These are phyloP conservation scores for Penicillium coprophilum DNA, from an alignment of 495 filamentous ascomycete species.

Conservation along the genomic window DNA sequence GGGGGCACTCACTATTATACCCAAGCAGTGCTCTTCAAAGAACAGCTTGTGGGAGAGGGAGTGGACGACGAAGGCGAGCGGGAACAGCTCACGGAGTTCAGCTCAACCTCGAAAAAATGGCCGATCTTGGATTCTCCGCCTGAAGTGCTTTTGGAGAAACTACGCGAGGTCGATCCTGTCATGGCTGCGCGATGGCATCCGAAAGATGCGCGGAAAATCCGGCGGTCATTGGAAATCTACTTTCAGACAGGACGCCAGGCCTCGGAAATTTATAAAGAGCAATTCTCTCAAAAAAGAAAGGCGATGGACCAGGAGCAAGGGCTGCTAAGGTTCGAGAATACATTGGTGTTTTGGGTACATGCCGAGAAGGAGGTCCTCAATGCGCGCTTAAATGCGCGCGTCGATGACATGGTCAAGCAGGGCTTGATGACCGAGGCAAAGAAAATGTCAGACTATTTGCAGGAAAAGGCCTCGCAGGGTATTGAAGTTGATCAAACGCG, in stretches of 20 bases:
- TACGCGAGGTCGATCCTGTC: constrained; percentile 77
- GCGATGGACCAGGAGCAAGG: constrained; percentile 27
- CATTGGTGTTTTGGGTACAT: constrained; percentile 84
- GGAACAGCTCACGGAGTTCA: constrained; percentile 19
- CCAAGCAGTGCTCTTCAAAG: constrained; percentile 78
- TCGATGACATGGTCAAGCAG: constrained; percentile 75
- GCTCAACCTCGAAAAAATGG: constrained; percentile 47
- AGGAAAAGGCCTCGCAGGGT: constrained; percentile 47
- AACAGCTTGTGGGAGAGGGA: constrained; percentile 54
- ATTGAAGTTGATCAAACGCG: constrained; percentile 63
- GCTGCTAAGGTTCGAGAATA: constrained; percentile 52
- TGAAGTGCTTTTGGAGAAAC: constrained; percentile 65
- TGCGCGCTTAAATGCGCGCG: constrained; percentile 68
- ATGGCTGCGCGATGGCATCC: constrained; percentile 96
- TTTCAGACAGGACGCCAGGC: constrained; percentile 74
- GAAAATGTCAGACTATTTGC: constrained; percentile 56
- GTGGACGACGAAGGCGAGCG: constrained; percentile 22
- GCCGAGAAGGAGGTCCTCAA: constrained; percentile 64
- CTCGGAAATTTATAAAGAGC: constrained; percentile 85
- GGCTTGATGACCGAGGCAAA: constrained; percentile 72
- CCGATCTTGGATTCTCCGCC: constrained; percentile 71
- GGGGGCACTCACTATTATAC: constrained; percentile 96
- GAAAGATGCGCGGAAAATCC: constrained; percentile 85
- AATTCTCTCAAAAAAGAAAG: constrained; percentile 42
- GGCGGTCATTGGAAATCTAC: constrained; percentile 85